These are phyloP conservation scores for Morella rubra DNA, from an alignment of 306 rosid genomes.

Conservation along the genomic window DNA sequence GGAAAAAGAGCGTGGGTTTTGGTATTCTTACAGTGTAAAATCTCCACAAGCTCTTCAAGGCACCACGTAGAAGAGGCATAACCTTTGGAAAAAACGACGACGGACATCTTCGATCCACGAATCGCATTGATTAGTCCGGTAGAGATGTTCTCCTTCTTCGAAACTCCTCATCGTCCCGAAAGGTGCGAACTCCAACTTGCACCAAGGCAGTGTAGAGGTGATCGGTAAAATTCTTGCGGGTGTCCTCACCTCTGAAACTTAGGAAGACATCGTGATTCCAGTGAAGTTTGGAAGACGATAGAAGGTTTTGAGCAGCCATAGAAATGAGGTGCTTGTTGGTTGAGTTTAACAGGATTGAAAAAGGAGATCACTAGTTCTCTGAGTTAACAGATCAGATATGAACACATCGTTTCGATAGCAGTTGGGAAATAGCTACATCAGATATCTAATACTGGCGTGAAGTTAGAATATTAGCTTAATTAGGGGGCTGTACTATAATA, in stretches of 20 bases:
- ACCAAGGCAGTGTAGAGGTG: neutral
- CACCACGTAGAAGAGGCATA: conserved; percentile 12
- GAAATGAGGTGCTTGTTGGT: too few relatives aligned
- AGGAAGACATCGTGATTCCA: neutral
- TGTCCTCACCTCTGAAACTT: neutral
- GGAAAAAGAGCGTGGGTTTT: neutral
- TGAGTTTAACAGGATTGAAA: too few relatives aligned
- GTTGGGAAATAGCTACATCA: too few relatives aligned
- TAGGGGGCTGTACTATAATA: too few relatives aligned
- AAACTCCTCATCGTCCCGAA: neutral
- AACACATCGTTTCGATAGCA: too few relatives aligned
- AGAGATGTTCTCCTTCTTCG: neutral
- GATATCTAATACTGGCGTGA: too few relatives aligned
- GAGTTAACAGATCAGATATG: too few relatives aligned
- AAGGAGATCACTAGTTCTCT: too few relatives aligned
- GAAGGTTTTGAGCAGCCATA: too few relatives aligned
- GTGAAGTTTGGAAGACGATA: neutral
- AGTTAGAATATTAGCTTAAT: too few relatives aligned
- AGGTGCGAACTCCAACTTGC: neutral
- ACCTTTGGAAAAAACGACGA: neutral
- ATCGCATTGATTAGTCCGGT: neutral
- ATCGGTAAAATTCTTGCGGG: neutral
- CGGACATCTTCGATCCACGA: neutral
- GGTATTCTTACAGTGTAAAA: neutral
- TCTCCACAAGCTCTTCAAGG: conserved; percentile 1